Percentiles rank a stretch among this genome's conserved stretches.
phyloP scores from a whole-genome alignment of 192 early-diverging fungal species.

The Oehlia diaphana region DNA sequence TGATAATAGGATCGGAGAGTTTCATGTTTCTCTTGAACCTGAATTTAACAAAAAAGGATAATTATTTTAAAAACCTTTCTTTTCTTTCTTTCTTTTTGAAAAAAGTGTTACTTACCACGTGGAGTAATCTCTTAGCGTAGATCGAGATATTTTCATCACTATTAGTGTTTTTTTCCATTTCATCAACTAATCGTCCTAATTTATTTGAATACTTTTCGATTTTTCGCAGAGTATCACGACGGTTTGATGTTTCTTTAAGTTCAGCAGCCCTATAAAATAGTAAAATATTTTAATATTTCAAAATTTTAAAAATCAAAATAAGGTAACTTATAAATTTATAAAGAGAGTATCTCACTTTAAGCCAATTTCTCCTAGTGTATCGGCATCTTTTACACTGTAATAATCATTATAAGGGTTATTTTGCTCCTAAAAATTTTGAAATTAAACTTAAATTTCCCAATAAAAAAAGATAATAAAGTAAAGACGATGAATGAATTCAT shows the following conservation, averaged over 20 bases:
- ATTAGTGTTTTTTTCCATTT: slow-evolving; percentile 21
- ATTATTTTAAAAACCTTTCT: background rate
- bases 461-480: slow-evolving; percentile 42
- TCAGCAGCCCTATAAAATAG: background rate
- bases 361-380: slow-evolving; percentile 34
- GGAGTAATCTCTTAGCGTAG: slow-evolving; percentile 41
- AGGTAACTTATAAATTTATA: background rate
- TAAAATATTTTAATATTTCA: background rate
- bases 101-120: slow-evolving; percentile 33
- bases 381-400: slow-evolving; percentile 45
- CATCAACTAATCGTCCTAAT: slow-evolving; percentile 25
- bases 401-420: slow-evolving; percentile 45
- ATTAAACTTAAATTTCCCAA: background rate
- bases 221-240: slow-evolving; percentile 28
- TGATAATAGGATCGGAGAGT: slow-evolving; percentile 25
- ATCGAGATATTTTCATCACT: slow-evolving; percentile 41
- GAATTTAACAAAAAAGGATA: background rate
- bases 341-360: background rate
- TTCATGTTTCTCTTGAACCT: slow-evolving; percentile 30
- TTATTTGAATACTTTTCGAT: slow-evolving; percentile 27
- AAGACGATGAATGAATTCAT: slow-evolving; percentile 37
- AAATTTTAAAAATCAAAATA: background rate
- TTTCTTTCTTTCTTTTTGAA: no score
- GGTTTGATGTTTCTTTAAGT: slow-evolving; percentile 26
- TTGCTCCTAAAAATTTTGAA: slow-evolving; percentile 40